Conservation (phyloP, 2,329 filamentous ascomycete species). For the Talaromyces islandicus region DNA sequence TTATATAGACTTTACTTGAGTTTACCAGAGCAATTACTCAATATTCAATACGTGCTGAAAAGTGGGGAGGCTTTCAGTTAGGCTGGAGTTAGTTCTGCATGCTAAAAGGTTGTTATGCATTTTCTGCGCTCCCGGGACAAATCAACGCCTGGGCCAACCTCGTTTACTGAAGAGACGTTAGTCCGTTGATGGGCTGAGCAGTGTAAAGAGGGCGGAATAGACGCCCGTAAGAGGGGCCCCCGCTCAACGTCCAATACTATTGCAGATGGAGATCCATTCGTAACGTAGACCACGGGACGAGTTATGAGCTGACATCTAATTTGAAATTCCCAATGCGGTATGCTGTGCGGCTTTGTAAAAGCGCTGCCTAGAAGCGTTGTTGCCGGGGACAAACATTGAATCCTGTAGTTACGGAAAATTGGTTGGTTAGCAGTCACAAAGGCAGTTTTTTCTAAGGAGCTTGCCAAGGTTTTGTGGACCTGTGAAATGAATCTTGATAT, state of each 20-base stretch:
- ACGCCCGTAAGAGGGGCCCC: background rate
- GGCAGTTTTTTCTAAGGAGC: background rate
- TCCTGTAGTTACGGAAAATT: no score
- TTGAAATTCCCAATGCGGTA: background rate
- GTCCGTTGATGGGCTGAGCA: background rate
- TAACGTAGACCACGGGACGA: background rate
- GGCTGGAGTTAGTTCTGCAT: background rate
- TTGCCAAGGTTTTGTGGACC: background rate
- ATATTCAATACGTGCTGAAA: background rate
- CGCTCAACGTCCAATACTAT: background rate
- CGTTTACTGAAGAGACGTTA: background rate
- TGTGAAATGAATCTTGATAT: no score
- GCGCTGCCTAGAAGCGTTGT: background rate
- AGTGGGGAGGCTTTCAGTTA: background rate
- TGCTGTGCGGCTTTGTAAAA: background rate
- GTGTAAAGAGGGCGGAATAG: background rate
- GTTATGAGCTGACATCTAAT: background rate
- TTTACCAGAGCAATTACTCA: background rate
- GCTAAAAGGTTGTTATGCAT: background rate
- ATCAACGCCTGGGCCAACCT: background rate
- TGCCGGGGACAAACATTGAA: background rate
- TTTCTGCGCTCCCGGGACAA: background rate
- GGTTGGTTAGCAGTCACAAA: no score
- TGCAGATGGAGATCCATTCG: background rate
- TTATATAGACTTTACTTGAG: background rate